A percentile compares a stretch with the other conserved stretches of the same genome.
Evolutionary conservation across 805 yeast genomes (phyloP).

Genomic region (Kuraishia borneana): DNA sequence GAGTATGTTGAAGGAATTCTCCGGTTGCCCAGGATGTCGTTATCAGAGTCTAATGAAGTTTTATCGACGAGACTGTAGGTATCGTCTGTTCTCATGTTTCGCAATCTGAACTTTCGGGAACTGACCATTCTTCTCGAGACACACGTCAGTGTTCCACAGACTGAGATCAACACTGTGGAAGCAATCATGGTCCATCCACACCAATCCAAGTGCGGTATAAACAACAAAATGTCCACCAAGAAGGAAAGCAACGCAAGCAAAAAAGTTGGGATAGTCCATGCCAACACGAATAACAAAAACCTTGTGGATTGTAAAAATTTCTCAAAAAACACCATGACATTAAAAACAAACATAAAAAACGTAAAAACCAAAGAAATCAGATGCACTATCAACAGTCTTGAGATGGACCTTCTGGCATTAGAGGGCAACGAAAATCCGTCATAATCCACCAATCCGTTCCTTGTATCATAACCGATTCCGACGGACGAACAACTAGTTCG

Average conservation of each 20-base stretch:
- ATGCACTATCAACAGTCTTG: constrained; percentile 56
- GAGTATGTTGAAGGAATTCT: too few relatives aligned
- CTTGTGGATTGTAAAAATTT: constrained; percentile 19
- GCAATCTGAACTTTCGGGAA: constrained; percentile 22
- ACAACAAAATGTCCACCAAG: constrained; percentile 70
- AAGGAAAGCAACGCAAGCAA: constrained; percentile 62
- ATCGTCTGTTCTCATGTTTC: constrained; percentile 1
- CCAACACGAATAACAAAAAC: constrained; percentile 38
- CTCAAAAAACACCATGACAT: constrained; percentile 27
- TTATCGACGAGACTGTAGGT: not conserved
- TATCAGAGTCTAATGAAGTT: too few relatives aligned
- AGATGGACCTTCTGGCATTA: constrained; percentile 43
- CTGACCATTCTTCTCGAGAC: constrained; percentile 59
- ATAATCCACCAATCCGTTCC: constrained; percentile 18
- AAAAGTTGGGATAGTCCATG: constrained; percentile 59
- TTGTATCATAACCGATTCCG: constrained; percentile 29
- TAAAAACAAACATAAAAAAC: constrained; percentile 28
- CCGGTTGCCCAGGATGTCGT: too few relatives aligned
- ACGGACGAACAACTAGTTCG: constrained; percentile 24
- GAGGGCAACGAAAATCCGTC: constrained; percentile 42
- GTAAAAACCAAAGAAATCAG: constrained; percentile 52
- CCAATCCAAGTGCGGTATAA: constrained; percentile 66
- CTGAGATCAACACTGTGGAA: constrained; percentile 53
- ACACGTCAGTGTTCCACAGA: constrained; percentile 57
- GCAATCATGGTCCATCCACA: constrained; percentile 78